Evolutionary conservation across 495 filamentous ascomycete species (phyloP).

Genomic region (Viridothelium virens): DNA sequence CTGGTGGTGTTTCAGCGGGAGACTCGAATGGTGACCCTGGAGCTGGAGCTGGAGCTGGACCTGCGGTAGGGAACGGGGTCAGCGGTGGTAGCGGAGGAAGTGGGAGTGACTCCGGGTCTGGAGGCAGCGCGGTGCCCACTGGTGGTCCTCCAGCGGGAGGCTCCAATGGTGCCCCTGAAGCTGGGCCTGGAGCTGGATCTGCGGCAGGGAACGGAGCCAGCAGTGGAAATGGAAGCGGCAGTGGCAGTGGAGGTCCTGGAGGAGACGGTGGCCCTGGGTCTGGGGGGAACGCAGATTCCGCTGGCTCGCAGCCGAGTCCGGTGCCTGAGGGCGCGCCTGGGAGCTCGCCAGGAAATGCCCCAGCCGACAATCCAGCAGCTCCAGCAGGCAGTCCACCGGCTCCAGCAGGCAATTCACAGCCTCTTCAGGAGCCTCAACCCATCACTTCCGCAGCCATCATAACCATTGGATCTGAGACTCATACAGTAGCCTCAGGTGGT

Average conservation of each 20-base stretch:
- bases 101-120: background rate
- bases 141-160: background rate
- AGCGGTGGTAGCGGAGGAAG: background rate
- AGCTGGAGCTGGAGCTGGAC: background rate
- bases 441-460: background rate
- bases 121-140: background rate
- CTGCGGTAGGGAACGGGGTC: background rate
- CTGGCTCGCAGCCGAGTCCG: too few relatives aligned
- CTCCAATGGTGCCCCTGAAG: background rate
- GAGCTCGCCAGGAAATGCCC: background rate
- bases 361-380: background rate
- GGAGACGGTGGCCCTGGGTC: background rate
- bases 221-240: background rate
- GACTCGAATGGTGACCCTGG: background rate
- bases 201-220: background rate
- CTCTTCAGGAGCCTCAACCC: background rate
- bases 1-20: background rate
- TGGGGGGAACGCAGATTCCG: too few relatives aligned
- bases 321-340: too few relatives aligned
- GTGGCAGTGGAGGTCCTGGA: background rate
- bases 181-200: background rate
- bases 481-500: constrained; percentile 7
- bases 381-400: background rate
- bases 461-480: constrained; percentile 2
- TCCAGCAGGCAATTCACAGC: background rate